Base-by-base conservation (phyloP, 1,284 basidiomycete genomes). In the Malassezia globosa region DNA sequence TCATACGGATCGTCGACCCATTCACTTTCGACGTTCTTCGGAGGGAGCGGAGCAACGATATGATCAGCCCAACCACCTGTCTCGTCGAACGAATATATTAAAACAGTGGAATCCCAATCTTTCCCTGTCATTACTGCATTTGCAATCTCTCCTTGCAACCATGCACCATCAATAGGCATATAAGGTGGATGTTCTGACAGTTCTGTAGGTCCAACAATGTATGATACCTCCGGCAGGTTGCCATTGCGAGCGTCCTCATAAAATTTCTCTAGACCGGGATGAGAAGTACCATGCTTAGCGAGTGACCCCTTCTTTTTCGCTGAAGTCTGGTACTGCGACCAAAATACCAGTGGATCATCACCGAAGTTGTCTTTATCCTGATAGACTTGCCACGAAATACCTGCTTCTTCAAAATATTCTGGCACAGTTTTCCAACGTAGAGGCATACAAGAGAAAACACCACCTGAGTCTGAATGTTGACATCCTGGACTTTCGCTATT, bases 61-160 rank as follows among this genome's bases (percentile, higher is more conserved):
- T 65, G 63, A 42, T 65, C 63, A 3, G 41, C 56, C 55, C 55
- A 65, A 7, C 63, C 63, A n/a, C 63, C 62, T 8, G 60, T 64
- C 50, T 59, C 63, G 42, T 65, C 63, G 47, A 64, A 65, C 11
- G 58, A 61, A 18, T 63, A 51, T 36, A 65, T 42, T 1, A 64
- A 36, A n/a, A 54, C 58, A 3, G 63, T 59, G 8, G 40, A 51
- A 39, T 51, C 51, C 38, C 57, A 66, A 25, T 51, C 51, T 10
- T 46, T 40, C 34, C 63, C 58, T 21, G 52, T 51, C n/a, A 54
- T 51, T 21, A 66, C 52, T 5, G 63, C 63, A 29, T 64, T 55
- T 18, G 59, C 53, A 13, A 66, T 52, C 29, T 59, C 46, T n/a
- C 54, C 44, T 41, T 66, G 63, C 13, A 64, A 24, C 55, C 58